A percentile compares a stretch with the other conserved stretches of the same genome.
Evolutionary conservation across 139 green algal species (phyloP).

Genomic region (Chlorella sp.): DNA sequence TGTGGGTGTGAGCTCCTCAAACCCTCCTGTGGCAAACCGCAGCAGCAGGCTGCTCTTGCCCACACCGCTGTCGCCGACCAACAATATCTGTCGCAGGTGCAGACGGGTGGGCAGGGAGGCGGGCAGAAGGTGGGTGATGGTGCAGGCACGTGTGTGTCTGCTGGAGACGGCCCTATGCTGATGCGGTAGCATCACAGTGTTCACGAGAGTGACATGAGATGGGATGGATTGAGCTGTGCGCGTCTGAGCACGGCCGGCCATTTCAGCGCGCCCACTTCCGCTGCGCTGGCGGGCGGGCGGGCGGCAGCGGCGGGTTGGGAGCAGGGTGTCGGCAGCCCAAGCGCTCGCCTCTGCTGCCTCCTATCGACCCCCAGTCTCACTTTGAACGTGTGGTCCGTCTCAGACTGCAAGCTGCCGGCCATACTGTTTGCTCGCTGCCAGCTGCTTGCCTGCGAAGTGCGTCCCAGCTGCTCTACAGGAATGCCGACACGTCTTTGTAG

Average conservation of each 20-base stretch:
- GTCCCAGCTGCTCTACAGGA: no score
- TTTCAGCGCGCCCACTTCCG: no score
- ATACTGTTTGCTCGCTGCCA: background rate
- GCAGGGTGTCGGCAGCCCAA: background rate
- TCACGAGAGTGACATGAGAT: no score
- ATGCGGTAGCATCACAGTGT: no score
- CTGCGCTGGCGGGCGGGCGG: no score
- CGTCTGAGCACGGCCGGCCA: no score
- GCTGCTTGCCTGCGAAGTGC: no score
- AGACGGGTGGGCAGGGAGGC: background rate
- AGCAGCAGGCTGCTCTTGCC: slow-evolving; percentile 92
- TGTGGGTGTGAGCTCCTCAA: slow-evolving; percentile 84
- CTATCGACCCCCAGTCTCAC: slow-evolving; percentile 29
- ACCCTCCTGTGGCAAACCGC: slow-evolving; percentile 86
- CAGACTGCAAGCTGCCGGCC: background rate
- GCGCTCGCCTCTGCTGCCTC: background rate
- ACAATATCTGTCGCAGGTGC: slow-evolving; percentile 69
- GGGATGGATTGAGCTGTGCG: no score
- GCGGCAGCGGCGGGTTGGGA: background rate
- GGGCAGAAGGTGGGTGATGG: background rate
- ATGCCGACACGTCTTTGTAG: no score
- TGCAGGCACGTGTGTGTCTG: background rate
- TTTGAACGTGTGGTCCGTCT: slow-evolving; percentile 81
- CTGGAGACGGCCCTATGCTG: no score
- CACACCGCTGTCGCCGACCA: slow-evolving; percentile 92